Conservation (phyloP, 768 basidiomycete species). For the Boletus patriciae region DNA sequence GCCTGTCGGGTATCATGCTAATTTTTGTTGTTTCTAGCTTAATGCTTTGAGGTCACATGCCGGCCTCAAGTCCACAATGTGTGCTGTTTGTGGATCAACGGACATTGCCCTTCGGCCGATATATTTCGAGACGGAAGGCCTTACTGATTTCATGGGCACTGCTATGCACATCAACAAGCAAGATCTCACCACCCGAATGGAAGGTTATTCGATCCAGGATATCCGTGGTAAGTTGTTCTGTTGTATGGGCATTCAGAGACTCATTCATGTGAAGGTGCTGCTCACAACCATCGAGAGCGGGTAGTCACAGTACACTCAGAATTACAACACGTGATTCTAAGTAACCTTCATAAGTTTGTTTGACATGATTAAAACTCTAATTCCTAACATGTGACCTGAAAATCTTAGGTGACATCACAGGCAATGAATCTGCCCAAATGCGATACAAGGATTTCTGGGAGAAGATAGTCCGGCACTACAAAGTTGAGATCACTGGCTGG, state of each 20-base stretch:
- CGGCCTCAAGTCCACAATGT: background rate
- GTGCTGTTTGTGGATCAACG: background rate
- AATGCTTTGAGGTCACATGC: background rate
- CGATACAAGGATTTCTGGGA: background rate
- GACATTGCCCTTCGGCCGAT: background rate
- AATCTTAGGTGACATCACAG: background rate
- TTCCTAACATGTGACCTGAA: too few relatives aligned
- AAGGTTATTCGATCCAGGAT: background rate
- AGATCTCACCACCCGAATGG: background rate
- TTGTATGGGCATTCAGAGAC: background rate
- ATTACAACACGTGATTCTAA: background rate
- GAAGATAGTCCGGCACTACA: background rate
- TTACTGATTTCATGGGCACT: background rate
- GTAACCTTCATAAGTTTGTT: background rate
- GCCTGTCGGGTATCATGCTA: too few relatives aligned
- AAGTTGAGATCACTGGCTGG: background rate
- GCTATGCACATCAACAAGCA: background rate
- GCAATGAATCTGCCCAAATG: background rate
- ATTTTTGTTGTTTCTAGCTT: background rate
- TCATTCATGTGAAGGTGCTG: background rate
- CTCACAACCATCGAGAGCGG: background rate
- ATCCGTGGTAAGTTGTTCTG: background rate
- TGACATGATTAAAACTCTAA: background rate
- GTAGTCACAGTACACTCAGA: background rate
- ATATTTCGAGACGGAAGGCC: background rate